Percentiles rank a stretch among this genome's conserved stretches.
Conservation (phyloP, 192 early-diverging fungal species). For the Coemansia sp. region DNA sequence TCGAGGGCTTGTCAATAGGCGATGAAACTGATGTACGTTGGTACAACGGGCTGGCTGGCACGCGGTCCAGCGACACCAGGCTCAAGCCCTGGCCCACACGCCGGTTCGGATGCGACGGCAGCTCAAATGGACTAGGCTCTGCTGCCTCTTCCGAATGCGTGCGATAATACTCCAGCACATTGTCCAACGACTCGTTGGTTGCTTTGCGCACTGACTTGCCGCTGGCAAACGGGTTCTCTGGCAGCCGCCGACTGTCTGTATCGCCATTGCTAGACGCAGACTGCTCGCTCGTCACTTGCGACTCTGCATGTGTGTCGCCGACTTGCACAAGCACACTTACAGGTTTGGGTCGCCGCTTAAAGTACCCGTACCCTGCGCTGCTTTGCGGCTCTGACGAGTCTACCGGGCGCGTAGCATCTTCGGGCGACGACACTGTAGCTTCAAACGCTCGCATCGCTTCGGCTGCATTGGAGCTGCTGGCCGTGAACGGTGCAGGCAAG, state of each 20-base stretch:
- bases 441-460: constrained; percentile 14
- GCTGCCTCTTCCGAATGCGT: constrained; percentile 11
- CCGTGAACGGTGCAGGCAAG: constrained; percentile 21
- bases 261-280: neutral
- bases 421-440: constrained; percentile 10
- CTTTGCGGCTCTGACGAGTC: neutral
- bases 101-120: constrained; percentile 5
- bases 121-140: neutral
- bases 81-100: constrained; percentile 4
- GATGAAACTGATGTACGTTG: constrained; percentile 46
- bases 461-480: neutral
- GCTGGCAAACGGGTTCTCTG: constrained; percentile 12
- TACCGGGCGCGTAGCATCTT: neutral
- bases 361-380: constrained; percentile 6
- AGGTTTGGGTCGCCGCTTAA: constrained; percentile 21
- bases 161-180: constrained; percentile 52
- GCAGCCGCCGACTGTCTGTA: no score
- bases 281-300: neutral
- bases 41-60: constrained; percentile 21
- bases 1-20: constrained; percentile 17
- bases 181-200: constrained; percentile 48
- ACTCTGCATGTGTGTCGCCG: constrained; percentile 27
- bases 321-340: constrained; percentile 44
- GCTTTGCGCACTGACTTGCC: constrained; percentile 29
- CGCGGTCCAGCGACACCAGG: constrained; percentile 14